These are phyloP conservation scores for Xylariales sp. DNA, from an alignment of 2,329 filamentous ascomycete species.

Conservation along the genomic window DNA sequence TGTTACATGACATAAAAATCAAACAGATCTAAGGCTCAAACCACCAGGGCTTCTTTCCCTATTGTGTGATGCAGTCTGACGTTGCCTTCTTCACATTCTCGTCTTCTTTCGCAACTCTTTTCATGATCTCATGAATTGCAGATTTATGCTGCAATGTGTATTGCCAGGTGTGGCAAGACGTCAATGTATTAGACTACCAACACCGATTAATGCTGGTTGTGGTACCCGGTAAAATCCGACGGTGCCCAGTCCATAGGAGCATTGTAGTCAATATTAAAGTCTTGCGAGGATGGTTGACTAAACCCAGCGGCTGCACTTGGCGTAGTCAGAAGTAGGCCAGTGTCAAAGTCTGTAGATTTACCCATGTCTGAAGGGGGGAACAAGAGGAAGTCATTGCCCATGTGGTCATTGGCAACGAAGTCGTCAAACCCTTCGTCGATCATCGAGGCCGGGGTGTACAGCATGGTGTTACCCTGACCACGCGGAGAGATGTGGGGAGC, in stretches of 20 bases:
- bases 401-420: slow-evolving; percentile 34
- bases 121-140: slow-evolving; percentile 4
- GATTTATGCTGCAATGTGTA: too few relatives aligned
- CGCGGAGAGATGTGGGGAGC: slow-evolving; percentile 61
- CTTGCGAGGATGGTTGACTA: slow-evolving; percentile 48
- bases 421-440: slow-evolving; percentile 65
- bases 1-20: too few relatives aligned
- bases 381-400: slow-evolving; percentile 59
- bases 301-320: slow-evolving; percentile 47
- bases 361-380: slow-evolving; percentile 40
- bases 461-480: slow-evolving; percentile 64
- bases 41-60: too few relatives aligned
- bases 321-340: slow-evolving; percentile 39
- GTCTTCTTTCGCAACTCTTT: too few relatives aligned
- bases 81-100: too few relatives aligned
- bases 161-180: too few relatives aligned
- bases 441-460: slow-evolving; percentile 62
- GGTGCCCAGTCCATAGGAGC: slow-evolving; percentile 23
- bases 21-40: too few relatives aligned
- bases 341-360: slow-evolving; percentile 37
- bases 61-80: too few relatives aligned
- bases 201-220: slow-evolving; percentile 10
- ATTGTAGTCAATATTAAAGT: slow-evolving; percentile 31
- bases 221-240: slow-evolving; percentile 16
- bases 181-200: background rate